Percentiles rank a stretch among this genome's conserved stretches.
Conservation (phyloP, 768 basidiomycete genomes). For the Sistotremastrum suecicum region DNA sequence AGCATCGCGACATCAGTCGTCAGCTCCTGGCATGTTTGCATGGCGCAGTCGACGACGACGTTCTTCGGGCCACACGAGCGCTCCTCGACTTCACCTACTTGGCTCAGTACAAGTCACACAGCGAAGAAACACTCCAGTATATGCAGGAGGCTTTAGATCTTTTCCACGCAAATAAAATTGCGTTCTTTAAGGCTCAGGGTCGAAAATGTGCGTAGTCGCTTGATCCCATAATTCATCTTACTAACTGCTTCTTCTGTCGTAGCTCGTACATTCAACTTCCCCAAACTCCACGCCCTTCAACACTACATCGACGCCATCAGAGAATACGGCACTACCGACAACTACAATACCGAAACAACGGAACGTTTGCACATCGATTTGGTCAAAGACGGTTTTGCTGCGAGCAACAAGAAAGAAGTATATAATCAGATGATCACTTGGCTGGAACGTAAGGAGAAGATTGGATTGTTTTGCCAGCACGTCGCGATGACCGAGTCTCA, state of each 20-base stretch:
- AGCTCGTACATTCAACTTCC: conserved; percentile 33
- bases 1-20: no score
- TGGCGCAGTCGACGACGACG: neutral
- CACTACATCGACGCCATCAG: conserved; percentile 22
- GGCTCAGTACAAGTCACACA: conserved; percentile 21
- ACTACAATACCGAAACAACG: conserved; percentile 25
- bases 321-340: conserved; percentile 21
- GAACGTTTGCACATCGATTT: conserved; percentile 23
- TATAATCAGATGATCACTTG: no score
- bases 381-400: no score
- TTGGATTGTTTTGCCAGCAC: no score
- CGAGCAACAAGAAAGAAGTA: no score
- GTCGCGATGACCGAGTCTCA: no score
- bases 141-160: conserved; percentile 14
- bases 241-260: no score
- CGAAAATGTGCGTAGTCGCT: conserved; percentile 10
- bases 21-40: conserved; percentile 1
- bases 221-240: no score
- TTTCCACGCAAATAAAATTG: conserved; percentile 25
- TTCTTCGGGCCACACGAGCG: conserved; percentile 13
- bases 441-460: no score
- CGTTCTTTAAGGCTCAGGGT: conserved; percentile 22
- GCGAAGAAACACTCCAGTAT: conserved; percentile 13
- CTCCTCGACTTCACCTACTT: conserved; percentile 27
- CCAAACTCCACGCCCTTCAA: conserved; percentile 24